These are phyloP conservation scores for Aspergillus piperis DNA, from an alignment of 2,329 filamentous ascomycete species.

Conservation along the genomic window DNA sequence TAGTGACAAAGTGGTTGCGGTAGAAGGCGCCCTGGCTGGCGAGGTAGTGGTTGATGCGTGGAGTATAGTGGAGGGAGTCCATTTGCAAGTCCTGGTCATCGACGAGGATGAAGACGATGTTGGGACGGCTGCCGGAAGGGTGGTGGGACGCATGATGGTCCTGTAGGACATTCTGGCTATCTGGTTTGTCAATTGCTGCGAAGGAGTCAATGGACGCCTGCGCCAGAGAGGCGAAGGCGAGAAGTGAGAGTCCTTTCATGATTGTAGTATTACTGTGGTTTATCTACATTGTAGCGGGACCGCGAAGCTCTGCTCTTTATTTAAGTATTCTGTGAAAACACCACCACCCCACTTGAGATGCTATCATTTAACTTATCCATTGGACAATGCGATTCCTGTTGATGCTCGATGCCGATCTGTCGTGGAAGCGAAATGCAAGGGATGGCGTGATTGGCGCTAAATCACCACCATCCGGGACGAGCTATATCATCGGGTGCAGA, in stretches of 20 bases:
- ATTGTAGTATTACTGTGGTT: not conserved
- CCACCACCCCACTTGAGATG: too few relatives aligned
- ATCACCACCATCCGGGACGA: not conserved
- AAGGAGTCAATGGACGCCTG: not conserved
- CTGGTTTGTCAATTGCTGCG: too few relatives aligned
- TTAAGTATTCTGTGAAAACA: too few relatives aligned
- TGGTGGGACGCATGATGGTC: not conserved
- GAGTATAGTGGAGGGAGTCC: conserved; percentile 62
- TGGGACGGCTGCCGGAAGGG: conserved; percentile 36
- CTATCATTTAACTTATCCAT: too few relatives aligned
- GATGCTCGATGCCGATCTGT: not conserved
- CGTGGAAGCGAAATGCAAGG: not conserved
- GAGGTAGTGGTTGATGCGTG: conserved; percentile 56
- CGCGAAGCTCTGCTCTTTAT: too few relatives aligned
- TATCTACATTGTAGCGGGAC: not conserved
- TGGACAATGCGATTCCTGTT: too few relatives aligned
- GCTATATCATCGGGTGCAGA: too few relatives aligned
- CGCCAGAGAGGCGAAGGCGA: not conserved
- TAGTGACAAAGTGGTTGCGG: conserved; percentile 64
- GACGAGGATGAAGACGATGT: conserved; percentile 66
- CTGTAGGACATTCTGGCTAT: not conserved
- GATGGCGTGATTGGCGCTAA: not conserved
- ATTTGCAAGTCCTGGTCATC: conserved; percentile 67
- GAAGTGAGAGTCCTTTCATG: not conserved
- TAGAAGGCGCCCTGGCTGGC: conserved; percentile 59